These are phyloP conservation scores for Marsdenia floribunda DNA, from an alignment of 257 asterid genomes.

Conservation along the genomic window DNA sequence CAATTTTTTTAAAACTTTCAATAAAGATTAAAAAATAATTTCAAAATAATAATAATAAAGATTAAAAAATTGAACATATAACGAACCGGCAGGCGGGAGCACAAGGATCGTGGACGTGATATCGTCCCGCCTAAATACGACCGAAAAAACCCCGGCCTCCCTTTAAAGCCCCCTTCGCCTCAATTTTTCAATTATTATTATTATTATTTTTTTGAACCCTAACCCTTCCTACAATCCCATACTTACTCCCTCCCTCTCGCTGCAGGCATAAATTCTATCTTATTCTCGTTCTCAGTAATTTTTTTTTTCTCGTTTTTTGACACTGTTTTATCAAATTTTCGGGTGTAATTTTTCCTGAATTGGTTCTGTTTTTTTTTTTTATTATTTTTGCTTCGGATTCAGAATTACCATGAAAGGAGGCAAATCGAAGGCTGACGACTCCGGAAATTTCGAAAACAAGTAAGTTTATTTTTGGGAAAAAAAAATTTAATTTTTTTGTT, in stretches of 20 bases:
- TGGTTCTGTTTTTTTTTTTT: not conserved
- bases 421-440: constrained; percentile 46
- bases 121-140: constrained; percentile 22
- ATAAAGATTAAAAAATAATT: too few species aligned
- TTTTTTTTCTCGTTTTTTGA: not conserved
- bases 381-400: not conserved
- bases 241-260: not conserved
- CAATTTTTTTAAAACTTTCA: too few species aligned
- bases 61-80: too few species aligned
- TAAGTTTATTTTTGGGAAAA: constrained; percentile 9
- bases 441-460: constrained; percentile 51
- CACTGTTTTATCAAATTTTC: not conserved
- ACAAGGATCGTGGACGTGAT: too few species aligned
- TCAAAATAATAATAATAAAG: too few species aligned
- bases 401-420: constrained; percentile 53
- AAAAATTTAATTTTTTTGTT: too few species aligned
- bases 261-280: not conserved
- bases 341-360: not conserved
- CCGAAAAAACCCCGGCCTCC: not conserved
- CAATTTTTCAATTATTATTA: not conserved
- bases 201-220: not conserved
- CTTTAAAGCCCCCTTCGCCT: not conserved
- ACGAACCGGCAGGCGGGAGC: not conserved
- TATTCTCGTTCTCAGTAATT: not conserved
- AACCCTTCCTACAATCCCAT: not conserved